Base-by-base conservation (phyloP, 768 basidiomycete species). In the Podaxis rugospora region DNA sequence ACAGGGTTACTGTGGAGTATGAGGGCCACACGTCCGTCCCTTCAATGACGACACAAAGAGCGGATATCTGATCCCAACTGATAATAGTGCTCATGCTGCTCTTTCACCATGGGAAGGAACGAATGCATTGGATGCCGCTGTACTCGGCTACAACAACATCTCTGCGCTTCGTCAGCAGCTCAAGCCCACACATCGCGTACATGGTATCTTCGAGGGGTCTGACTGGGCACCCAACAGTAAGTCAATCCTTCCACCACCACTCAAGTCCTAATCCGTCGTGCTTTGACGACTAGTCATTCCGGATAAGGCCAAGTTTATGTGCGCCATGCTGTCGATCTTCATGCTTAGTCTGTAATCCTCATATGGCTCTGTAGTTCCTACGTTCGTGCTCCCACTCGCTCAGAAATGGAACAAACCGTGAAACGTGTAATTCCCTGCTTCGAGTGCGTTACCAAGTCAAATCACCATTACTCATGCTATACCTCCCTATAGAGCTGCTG, bases 91-190 rank as follows among this genome's bases (percentile, higher is more conserved):
- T 2, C 91, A 92, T 68, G 90, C 90, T 3, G 86, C 85, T 1
- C 75, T 89, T 27, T 88, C 87, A 21, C 92, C 92, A 23, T 93
- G 92, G 92, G 89, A 93, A 70, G 92, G 91, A 1, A 80, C 78
- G 62, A 93, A 94, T 63, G 87, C 92, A 1, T 72, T 93, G 11
- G 93, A 95, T 68, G 93, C 93, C 0, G 92, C 91, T n/a, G 88
- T 93, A 4, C 78, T 92, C 2, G 88, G 89, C 3, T 94, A 95
- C 68, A 88, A 82, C 52, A 89, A 86, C 56, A 85, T 95, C 27
- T 86, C 90, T 0, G 84, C 86, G 5, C 78, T 95, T 25, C 84
- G 93, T 14, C 93, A 95, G 71, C 93, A 95, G 66, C 78, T 92
- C 14, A 79, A 81, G 56, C 90, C 93, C 0, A 85, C 86, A 0